Conservation (phyloP, 2,329 filamentous ascomycete genomes). For the Cladosporium sp. region DNA sequence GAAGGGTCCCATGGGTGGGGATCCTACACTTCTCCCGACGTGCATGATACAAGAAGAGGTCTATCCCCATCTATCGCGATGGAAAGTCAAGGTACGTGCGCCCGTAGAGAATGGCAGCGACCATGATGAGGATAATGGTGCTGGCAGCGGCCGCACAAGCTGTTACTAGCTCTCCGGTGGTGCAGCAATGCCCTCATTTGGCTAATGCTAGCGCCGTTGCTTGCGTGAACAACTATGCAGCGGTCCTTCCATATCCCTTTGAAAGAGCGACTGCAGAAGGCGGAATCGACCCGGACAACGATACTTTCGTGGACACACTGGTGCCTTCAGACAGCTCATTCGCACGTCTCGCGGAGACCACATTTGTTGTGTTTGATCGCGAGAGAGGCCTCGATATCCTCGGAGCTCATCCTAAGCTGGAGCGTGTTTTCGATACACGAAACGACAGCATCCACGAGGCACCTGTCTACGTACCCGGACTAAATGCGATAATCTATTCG, state of each 20-base stretch:
- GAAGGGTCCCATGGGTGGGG: neutral
- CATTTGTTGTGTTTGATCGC: conserved; percentile 35
- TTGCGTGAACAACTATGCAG: conserved; percentile 20
- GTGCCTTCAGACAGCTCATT: conserved; percentile 32
- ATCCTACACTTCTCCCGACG: neutral
- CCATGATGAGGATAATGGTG: neutral
- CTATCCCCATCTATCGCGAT: too few species aligned
- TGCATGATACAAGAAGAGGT: too few species aligned
- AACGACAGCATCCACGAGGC: conserved; percentile 36
- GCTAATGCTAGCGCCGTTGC: conserved; percentile 14
- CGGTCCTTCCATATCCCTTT: conserved; percentile 18
- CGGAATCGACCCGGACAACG: conserved; percentile 15
- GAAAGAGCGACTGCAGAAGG: conserved; percentile 9
- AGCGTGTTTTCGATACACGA: conserved; percentile 27
- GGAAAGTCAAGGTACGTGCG: too few species aligned
- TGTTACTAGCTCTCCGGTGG: conserved; percentile 12
- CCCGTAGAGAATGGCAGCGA: neutral
- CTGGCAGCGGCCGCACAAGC: conserved; percentile 1
- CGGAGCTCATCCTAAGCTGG: conserved; percentile 29
- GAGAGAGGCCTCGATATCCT: conserved; percentile 31
- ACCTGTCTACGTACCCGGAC: conserved; percentile 38
- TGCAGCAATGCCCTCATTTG: conserved; percentile 14
- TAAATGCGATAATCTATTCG: conserved; percentile 38
- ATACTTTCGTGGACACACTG: conserved; percentile 19
- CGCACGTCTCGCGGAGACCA: conserved; percentile 19